Percentiles rank a stretch among this genome's conserved stretches.
These are phyloP conservation scores for Linnemannia exigua DNA, from an alignment of 192 early-diverging fungal species.

Conservation along the genomic window DNA sequence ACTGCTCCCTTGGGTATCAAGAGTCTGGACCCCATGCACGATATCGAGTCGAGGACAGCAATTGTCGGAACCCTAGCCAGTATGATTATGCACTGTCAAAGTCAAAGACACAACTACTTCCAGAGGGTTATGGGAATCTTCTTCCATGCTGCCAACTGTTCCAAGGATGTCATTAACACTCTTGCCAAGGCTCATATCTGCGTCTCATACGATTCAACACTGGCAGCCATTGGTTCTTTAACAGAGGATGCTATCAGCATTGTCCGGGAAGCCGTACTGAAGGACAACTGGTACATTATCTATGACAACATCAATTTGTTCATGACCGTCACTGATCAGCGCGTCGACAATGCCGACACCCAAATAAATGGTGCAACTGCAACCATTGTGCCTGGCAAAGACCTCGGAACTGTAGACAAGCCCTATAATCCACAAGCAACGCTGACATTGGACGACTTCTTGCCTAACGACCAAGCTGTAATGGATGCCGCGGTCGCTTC, in stretches of 20 bases:
- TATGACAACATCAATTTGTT: conserved; percentile 20
- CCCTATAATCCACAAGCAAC: not conserved
- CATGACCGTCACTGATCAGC: not conserved
- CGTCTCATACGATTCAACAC: not conserved
- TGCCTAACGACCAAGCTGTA: not conserved
- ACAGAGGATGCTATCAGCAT: not conserved
- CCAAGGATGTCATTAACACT: not conserved
- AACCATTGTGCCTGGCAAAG: not conserved
- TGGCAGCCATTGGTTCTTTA: not conserved
- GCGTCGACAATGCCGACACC: not conserved
- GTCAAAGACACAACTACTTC: conserved; percentile 11
- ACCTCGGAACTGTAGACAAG: not conserved
- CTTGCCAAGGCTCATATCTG: conserved; percentile 5
- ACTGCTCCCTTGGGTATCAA: not conserved
- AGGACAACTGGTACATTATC: not conserved
- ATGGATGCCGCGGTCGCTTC: not conserved
- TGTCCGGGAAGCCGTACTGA: not conserved
- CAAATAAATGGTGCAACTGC: conserved; percentile 11
- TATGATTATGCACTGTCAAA: conserved; percentile 15
- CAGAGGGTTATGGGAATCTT: conserved; percentile 24
- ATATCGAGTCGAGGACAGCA: conserved; percentile 7
- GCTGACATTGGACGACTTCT: not conserved
- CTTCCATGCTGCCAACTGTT: not conserved
- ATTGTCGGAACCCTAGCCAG: not conserved
- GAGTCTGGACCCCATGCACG: conserved; percentile 9